Evolutionary conservation across 768 basidiomycete species (phyloP), one percentile per base, ranked within the genome.

Genomic region (Amanita subjunquillea): DNA sequence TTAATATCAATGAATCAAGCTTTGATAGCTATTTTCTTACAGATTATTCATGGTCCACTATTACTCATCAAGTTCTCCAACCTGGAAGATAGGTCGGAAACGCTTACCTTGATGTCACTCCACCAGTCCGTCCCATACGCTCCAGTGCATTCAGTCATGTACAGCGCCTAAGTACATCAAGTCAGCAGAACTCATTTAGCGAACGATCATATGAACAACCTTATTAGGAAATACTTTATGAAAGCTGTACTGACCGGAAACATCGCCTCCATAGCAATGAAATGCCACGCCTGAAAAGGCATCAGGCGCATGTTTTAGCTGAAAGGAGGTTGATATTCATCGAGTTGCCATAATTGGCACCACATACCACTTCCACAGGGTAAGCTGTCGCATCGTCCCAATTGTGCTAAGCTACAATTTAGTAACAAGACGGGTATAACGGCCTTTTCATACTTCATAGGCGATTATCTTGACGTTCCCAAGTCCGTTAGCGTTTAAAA

Each of bases 41-140:
- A 86, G 65, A 58, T 82, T 82, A 54, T 81, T 73, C 75, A 83
- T 78, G 55, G 82, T 80, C 83, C 83, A 85, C 81, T 82, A 53
- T 30, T 23, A 2, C 22, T 43, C 2, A 34, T 37, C 25, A 53
- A 20, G 23, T n/a, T 15, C n/a, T 29, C 4, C 34, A 12, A 15
- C 20, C 13, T 43, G 48, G 15, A 9, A 30, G 6, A 25, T 45
- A 25, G 13, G 8, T n/a, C 20, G 7, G 4, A 13, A 13, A 41
- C 55, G 3, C 13, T 40, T 65, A 80, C 85, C 74, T 88, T 88
- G 65, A 88, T 81, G 57, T 87, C 84, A 44, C 67, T 69, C 87
- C 87, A 90, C 86, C 85, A 89, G 60, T 87, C 82, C 5, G 76
- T 75, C 10, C 83, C 82, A 52, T 76, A 65, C 0, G 73, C 78